Base-by-base conservation (phyloP, 352 stramenopile species). In the Blastocystis sp. region DNA sequence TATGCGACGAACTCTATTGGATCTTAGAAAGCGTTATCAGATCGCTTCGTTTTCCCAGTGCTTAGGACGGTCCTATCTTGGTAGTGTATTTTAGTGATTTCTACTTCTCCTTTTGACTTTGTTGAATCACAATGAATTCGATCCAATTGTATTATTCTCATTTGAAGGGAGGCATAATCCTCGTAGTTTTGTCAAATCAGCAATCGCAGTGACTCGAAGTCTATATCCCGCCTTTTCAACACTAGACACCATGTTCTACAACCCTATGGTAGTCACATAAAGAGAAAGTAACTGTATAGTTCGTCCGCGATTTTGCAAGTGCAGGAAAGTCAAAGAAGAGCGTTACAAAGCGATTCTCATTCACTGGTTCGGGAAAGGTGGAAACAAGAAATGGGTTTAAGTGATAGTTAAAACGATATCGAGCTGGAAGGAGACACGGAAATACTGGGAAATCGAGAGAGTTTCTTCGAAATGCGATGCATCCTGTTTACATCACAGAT, bases 311-410 rank as follows among this genome's bases (percentile, higher is more conserved):
- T 7, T 75, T 75, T 75, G 21, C n/a, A 54, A 75, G 32, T 75
- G 63, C n/a, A 49, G 21, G 27, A 49, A 75, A 75, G 37, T 75
- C 63, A 54, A 75, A 75, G 37, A 49, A 42, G 37, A 75, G 63
- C 21, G 63, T 75, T 0, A 42, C 37, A 46, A 75, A 75, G 63
- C 63, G 63, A 7, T 75, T 75, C 21, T 32, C 27, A n/a, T 75
- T 75, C 21, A 75, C 63, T n/a, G 63, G 63, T 56, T 56, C 63
- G 21, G 63, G 63, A 75, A 75, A 75, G 63, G 63, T 75, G 7
- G 9, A 19, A 29, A 54, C 29, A 56, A 32, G 4, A 27, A 5
- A 16, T 19, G 29, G 24, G 14, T 2, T 16, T 43, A 9, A n/a
- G 16, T 24, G 49, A 5, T 75, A 75, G 63, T 29, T 75, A 32